A percentile compares a stretch with the other conserved stretches of the same genome.
These are phyloP conservation scores for Ecytonucleospora hepatopenaei DNA, from an alignment of 371 early-diverging fungal genomes.

Conservation along the genomic window DNA sequence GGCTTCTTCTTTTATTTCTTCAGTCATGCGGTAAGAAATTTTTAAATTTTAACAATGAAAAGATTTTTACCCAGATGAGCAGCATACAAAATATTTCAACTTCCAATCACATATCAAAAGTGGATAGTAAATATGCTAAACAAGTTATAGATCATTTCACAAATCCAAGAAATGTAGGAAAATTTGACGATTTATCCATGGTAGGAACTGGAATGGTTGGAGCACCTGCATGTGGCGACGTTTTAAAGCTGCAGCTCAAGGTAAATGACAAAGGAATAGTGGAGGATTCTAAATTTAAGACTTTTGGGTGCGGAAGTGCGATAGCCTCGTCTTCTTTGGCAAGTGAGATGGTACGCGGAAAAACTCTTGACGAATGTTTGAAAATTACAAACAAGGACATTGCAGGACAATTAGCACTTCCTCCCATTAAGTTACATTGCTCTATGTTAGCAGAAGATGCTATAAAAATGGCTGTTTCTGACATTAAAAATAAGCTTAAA, in stretches of 20 bases:
- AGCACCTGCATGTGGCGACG: slow-evolving; percentile 96
- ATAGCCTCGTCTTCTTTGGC: slow-evolving; percentile 82
- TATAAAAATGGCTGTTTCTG: slow-evolving; percentile 81
- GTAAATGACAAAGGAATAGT: slow-evolving; percentile 75
- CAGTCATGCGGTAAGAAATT: background rate
- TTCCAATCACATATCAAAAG: background rate
- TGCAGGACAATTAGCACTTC: slow-evolving; percentile 79
- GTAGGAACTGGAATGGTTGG: slow-evolving; percentile 95
- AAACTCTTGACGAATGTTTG: slow-evolving; percentile 72
- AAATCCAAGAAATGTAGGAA: slow-evolving; percentile 87
- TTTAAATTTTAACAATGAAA: background rate
- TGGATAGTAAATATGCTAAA: slow-evolving; percentile 46
- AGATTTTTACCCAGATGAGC: background rate
- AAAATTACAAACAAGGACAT: slow-evolving; percentile 86
- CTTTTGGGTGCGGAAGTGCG: slow-evolving; percentile 96
- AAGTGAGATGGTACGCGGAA: slow-evolving; percentile 79
- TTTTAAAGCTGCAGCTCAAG: slow-evolving; percentile 91
- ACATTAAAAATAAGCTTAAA: slow-evolving; percentile 58
- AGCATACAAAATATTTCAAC: background rate
- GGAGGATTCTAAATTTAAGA: slow-evolving; percentile 88
- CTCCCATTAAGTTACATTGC: slow-evolving; percentile 94
- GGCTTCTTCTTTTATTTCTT: slow-evolving; percentile 12
- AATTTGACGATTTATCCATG: slow-evolving; percentile 67
- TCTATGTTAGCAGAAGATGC: slow-evolving; percentile 97
- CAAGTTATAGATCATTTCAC: slow-evolving; percentile 80